phyloP scores from a whole-genome alignment of 2,329 filamentous ascomycete species.

The Macrophomina pseudophaseolina region DNA sequence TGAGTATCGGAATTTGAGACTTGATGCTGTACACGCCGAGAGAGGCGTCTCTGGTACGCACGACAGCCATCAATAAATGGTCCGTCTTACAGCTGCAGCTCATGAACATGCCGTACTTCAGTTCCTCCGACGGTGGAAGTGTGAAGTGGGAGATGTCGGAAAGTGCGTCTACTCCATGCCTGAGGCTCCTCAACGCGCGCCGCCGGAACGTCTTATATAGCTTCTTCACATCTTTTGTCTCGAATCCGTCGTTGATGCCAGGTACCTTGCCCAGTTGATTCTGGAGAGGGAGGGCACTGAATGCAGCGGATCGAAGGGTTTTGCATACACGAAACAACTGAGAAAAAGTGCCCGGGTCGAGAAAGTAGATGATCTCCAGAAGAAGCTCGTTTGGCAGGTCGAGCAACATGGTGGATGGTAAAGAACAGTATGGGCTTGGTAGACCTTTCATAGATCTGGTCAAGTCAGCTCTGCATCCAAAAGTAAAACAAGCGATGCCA shows the following conservation, averaged over 20 bases:
- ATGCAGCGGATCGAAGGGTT: slow-evolving; percentile 32
- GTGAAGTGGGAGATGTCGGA: background rate
- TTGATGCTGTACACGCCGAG: slow-evolving; percentile 19
- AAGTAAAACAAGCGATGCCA: background rate
- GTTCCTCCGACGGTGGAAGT: slow-evolving; percentile 8
- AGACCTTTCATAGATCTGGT: background rate
- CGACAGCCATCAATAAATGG: slow-evolving; percentile 16
- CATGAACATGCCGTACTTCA: slow-evolving; percentile 13
- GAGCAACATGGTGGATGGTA: slow-evolving; percentile 27
- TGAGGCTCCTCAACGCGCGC: background rate
- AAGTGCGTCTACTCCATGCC: slow-evolving; percentile 10
- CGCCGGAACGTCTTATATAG: slow-evolving; percentile 1
- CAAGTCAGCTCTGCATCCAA: slow-evolving; percentile 8
- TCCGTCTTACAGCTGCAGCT: slow-evolving; percentile 14
- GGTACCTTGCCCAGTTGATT: slow-evolving; percentile 30
- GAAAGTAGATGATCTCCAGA: slow-evolving; percentile 29
- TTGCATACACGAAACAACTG: slow-evolving; percentile 31
- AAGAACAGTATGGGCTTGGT: background rate
- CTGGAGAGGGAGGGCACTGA: slow-evolving; percentile 30
- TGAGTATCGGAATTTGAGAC: slow-evolving; percentile 14
- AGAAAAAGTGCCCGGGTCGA: slow-evolving; percentile 35
- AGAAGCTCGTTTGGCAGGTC: slow-evolving; percentile 34
- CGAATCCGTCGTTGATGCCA: slow-evolving; percentile 17
- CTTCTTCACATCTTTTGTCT: background rate
- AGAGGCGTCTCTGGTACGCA: background rate